Percentiles rank a stretch among this genome's conserved stretches.
Conservation (phyloP, 2,329 filamentous ascomycete genomes). For the Fusarium hainanense region DNA sequence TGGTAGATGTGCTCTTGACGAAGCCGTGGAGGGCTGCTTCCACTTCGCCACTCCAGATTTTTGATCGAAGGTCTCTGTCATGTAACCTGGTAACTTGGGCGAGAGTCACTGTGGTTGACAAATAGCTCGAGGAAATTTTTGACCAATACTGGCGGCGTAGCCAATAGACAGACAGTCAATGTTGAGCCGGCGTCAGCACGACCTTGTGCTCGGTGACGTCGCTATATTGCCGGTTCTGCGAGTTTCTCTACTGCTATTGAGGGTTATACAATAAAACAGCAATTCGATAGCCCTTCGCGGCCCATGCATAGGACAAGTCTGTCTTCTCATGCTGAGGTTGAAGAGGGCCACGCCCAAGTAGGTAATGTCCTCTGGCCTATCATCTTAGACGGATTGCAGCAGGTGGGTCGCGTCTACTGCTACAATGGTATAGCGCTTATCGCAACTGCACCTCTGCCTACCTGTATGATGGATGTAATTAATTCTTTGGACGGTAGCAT, state of each 20-base stretch:
- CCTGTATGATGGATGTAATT: neutral
- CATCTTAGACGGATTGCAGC: conserved; percentile 13
- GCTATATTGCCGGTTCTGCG: no score
- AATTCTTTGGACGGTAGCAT: neutral
- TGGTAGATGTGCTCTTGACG: neutral
- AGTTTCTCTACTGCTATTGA: no score
- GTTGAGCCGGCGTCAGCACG: neutral
- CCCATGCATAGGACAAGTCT: no score
- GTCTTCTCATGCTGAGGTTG: no score
- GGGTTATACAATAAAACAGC: no score
- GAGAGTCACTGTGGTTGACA: no score
- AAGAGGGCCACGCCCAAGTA: no score
- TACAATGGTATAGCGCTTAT: neutral
- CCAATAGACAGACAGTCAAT: neutral
- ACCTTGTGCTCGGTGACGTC: neutral
- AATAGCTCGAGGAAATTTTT: neutral
- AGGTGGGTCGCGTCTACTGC: neutral
- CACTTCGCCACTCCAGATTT: neutral
- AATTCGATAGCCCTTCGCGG: no score
- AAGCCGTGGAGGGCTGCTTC: rapidly evolving
- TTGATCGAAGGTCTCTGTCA: no score
- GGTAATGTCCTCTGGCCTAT: neutral
- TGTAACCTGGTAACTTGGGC: no score
- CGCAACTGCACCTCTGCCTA: neutral
- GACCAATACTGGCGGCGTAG: neutral